Base-by-base conservation (phyloP, 306 rosid species). In the Quercus wislizeni region DNA sequence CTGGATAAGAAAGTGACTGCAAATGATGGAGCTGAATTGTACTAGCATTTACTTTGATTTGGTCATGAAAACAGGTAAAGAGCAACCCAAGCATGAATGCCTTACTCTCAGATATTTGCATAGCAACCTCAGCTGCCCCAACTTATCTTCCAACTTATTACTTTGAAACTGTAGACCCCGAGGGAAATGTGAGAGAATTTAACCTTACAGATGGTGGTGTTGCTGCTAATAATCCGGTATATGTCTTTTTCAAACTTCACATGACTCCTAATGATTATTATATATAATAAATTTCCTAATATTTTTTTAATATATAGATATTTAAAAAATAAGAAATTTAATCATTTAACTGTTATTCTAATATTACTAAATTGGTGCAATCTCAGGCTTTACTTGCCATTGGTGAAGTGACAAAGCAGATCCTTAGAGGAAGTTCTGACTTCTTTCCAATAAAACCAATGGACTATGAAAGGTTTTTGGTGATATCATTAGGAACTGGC, bases 71-170 rank as follows among this genome's bases (percentile, higher is more conserved):
- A 14, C 84, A 89, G 97, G 52, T 85, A 57, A 78, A 85, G 74
- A 35, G 75, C 0, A 54, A 77, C 21, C 87, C 85, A 17, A 51
- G 14, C 1, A 11, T 78, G 25, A 74, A 89, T 75, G 92, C 83
- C 0, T 67, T 35, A 20, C 55, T 88, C 15, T 83, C 91, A 4
- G 96, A 91, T 67, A 85, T 91, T 81, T 81, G 93, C 86, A 89
- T 89, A 17, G 76, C 84, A n/a, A 91, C 97, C 13, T 89, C 93
- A 0, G 97, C 97, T 10, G 93, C 97, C 18, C 97, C 97, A 18
- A 91, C 97, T n/a, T 88, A 89, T 80, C 73, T 89, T 57, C 97
- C 97, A 4, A 88, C 97, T 79, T 87, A 91, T 82, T 78, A 69
- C 80, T 89, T 91, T 28, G 70, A 88, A 75, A 86, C 87, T 57